Percentiles rank a stretch among this genome's conserved stretches.
phyloP scores from a whole-genome alignment of 2,329 filamentous ascomycete species.

The Pleomassaria siparia region DNA sequence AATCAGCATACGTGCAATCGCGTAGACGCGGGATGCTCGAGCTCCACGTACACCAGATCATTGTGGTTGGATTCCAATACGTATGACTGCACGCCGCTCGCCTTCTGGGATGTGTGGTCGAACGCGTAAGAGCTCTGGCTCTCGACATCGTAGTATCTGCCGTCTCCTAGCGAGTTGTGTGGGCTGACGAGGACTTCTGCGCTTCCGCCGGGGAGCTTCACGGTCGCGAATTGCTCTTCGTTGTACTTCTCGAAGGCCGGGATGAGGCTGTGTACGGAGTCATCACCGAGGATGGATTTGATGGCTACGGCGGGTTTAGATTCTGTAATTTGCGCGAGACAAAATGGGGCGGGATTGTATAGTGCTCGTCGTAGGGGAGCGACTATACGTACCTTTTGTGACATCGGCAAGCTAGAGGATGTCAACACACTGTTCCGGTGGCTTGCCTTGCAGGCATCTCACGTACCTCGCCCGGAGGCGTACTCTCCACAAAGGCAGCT shows the following conservation, averaged over 20 bases:
- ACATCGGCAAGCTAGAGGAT: slow-evolving; percentile 75
- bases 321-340: background rate
- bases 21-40: slow-evolving; percentile 1
- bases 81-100: slow-evolving; percentile 78
- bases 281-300: slow-evolving; percentile 76
- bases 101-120: slow-evolving; percentile 83
- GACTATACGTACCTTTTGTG: slow-evolving; percentile 66
- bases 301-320: slow-evolving; percentile 66
- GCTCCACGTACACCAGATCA: slow-evolving; percentile 71
- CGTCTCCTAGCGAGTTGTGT: slow-evolving; percentile 78
- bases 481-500: slow-evolving; percentile 85
- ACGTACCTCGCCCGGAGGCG: slow-evolving; percentile 91
- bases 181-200: slow-evolving; percentile 79
- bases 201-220: slow-evolving; percentile 85
- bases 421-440: slow-evolving; percentile 24
- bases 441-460: slow-evolving; percentile 27
- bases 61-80: slow-evolving; percentile 73
- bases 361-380: slow-evolving; percentile 1
- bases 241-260: slow-evolving; percentile 95
- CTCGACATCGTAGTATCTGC: slow-evolving; percentile 87
- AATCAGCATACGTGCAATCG: background rate
- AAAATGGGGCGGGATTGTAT: background rate
- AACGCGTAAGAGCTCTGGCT: slow-evolving; percentile 86
- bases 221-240: slow-evolving; percentile 86
- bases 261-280: slow-evolving; percentile 69